phyloP scores from a whole-genome alignment of 2,329 filamentous ascomycete genomes.

The Phaeosphaeriaceae sp. region DNA sequence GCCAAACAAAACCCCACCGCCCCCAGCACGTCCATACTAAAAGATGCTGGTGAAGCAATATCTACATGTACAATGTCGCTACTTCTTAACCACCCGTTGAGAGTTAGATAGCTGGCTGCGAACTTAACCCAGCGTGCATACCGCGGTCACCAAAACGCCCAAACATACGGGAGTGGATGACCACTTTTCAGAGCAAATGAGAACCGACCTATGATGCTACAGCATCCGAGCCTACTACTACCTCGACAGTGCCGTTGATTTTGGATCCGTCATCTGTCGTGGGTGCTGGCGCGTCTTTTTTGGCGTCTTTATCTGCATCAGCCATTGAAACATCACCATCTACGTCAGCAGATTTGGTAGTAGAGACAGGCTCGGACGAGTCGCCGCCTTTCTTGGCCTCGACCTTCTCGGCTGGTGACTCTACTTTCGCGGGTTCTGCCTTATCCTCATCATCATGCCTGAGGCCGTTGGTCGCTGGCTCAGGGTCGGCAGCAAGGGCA shows the following conservation, averaged over 20 bases:
- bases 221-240: constrained; percentile 10
- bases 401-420: constrained; percentile 46
- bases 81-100: neutral
- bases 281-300: constrained; percentile 21
- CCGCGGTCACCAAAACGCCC: neutral
- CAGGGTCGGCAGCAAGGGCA: constrained; percentile 59
- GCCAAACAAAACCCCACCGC: neutral
- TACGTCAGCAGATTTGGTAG: constrained; percentile 25
- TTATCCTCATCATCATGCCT: constrained; percentile 48
- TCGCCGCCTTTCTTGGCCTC: constrained; percentile 29
- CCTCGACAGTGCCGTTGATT: constrained; percentile 15
- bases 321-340: constrained; percentile 37
- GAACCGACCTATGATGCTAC: constrained; percentile 4
- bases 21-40: constrained; percentile 4
- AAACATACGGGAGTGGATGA: neutral
- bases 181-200: neutral
- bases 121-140: no score
- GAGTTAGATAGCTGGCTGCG: no score
- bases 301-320: constrained; percentile 27
- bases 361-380: constrained; percentile 23
- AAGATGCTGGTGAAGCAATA: constrained; percentile 15
- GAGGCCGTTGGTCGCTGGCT: constrained; percentile 42
- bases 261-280: constrained; percentile 21
- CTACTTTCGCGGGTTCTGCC: constrained; percentile 33
- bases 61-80: constrained; percentile 16